A percentile compares a stretch with the other conserved stretches of the same genome.
phyloP scores from a whole-genome alignment of 2,329 filamentous ascomycete species.

The Colletotrichum phormii region DNA sequence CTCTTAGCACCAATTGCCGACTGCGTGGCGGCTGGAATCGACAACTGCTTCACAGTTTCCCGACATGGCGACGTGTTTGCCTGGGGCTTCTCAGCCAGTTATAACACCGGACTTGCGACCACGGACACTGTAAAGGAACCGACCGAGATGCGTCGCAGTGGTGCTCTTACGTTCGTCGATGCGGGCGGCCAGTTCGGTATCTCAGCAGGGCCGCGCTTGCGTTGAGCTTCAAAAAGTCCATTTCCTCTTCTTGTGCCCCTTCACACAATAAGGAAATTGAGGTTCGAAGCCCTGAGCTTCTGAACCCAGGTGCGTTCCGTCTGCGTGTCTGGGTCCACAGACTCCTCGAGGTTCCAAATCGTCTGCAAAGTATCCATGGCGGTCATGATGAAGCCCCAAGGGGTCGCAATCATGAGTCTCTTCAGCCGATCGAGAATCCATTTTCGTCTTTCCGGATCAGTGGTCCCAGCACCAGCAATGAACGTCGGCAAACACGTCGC shows the following conservation, averaged over 20 bases:
- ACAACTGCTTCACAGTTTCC: conserved; percentile 25
- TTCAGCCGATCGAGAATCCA: conserved; percentile 62
- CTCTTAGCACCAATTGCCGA: conserved; percentile 29
- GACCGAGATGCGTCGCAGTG: conserved; percentile 49
- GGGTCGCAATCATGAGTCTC: conserved; percentile 52
- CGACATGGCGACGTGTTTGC: conserved; percentile 10
- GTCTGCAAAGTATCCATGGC: conserved; percentile 57
- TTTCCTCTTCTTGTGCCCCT: background rate
- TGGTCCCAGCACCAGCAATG: conserved; percentile 64
- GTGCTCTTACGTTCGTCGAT: conserved; percentile 12
- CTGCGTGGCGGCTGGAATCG: conserved; percentile 49
- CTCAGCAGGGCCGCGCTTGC: conserved; percentile 4
- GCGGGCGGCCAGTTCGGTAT: conserved; percentile 32
- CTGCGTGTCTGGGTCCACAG: conserved; percentile 30
- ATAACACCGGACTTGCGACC: conserved; percentile 28
- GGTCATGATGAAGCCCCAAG: conserved; percentile 62
- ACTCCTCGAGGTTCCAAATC: conserved; percentile 52
- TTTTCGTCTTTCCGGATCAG: conserved; percentile 52
- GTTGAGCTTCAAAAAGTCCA: background rate
- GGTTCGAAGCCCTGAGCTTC: conserved; percentile 52
- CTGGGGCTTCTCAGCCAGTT: conserved; percentile 26
- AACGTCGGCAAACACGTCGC: conserved; percentile 69
- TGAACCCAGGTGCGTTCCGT: conserved; percentile 54
- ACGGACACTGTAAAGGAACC: conserved; percentile 74
- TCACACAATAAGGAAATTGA: conserved; percentile 59